These are phyloP conservation scores for Wickerhamomyces hampshirensis DNA, from an alignment of 805 yeast genomes.

Conservation along the genomic window DNA sequence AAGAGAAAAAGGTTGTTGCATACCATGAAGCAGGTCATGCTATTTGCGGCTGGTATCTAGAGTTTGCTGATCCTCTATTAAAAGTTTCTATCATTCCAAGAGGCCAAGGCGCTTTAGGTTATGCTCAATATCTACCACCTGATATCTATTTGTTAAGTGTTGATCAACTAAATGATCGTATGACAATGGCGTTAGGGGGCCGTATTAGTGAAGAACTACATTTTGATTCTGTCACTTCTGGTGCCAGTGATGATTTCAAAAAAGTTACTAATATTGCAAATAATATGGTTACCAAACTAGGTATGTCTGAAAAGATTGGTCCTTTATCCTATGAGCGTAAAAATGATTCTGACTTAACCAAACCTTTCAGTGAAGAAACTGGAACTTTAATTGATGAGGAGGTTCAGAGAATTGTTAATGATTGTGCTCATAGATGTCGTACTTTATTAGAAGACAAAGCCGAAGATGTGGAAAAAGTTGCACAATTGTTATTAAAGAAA, in stretches of 20 bases:
- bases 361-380: slow-evolving; percentile 88
- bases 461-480: slow-evolving; percentile 78
- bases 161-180: slow-evolving; percentile 77
- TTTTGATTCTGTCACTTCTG: slow-evolving; percentile 88
- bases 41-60: slow-evolving; percentile 92
- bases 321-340: slow-evolving; percentile 64
- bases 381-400: slow-evolving; percentile 78
- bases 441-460: slow-evolving; percentile 62
- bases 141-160: slow-evolving; percentile 78
- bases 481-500: slow-evolving; percentile 77
- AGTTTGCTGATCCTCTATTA: slow-evolving; percentile 86
- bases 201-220: slow-evolving; percentile 94
- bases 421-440: slow-evolving; percentile 69
- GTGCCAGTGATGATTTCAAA: slow-evolving; percentile 95
- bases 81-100: slow-evolving; percentile 97
- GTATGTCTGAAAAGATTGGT: slow-evolving; percentile 90
- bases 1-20: slow-evolving; percentile 88
- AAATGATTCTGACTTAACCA: slow-evolving; percentile 62
- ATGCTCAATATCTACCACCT: slow-evolving; percentile 95
- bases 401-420: slow-evolving; percentile 70
- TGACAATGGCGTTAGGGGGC: slow-evolving; percentile 97
- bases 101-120: slow-evolving; percentile 95
- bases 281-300: slow-evolving; percentile 86
- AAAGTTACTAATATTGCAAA: slow-evolving; percentile 93
- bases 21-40: slow-evolving; percentile 99